A percentile compares a stretch with the other conserved stretches of the same genome.
Conservation (phyloP, 768 basidiomycete genomes). For the Suillus decipiens region DNA sequence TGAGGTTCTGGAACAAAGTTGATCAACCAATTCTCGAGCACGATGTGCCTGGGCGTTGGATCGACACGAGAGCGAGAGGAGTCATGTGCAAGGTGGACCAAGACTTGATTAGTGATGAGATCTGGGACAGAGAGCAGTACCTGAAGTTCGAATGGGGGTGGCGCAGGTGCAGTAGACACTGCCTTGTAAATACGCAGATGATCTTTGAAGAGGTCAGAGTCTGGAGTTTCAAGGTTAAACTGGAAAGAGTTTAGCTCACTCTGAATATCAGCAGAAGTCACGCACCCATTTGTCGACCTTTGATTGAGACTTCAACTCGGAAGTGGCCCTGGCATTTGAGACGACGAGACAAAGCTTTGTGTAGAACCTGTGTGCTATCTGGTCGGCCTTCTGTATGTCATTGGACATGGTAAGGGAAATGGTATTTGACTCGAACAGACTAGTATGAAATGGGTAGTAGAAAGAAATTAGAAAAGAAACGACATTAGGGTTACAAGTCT, state of each 20-base stretch:
- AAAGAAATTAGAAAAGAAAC: slow-evolving; percentile 26
- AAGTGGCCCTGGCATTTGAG: slow-evolving; percentile 69
- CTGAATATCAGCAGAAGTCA: slow-evolving; percentile 9
- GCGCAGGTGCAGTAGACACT: slow-evolving; percentile 44
- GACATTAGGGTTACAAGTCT: slow-evolving; percentile 34
- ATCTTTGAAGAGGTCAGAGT: slow-evolving; percentile 67
- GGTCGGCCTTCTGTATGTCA: slow-evolving; percentile 72
- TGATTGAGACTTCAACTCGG: slow-evolving; percentile 40
- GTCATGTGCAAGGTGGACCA: slow-evolving; percentile 64
- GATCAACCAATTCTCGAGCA: slow-evolving; percentile 74
- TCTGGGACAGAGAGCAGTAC: slow-evolving; percentile 74
- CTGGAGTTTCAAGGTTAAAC: slow-evolving; percentile 84
- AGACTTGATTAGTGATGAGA: slow-evolving; percentile 65
- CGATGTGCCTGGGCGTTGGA: slow-evolving; percentile 65
- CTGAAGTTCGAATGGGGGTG: slow-evolving; percentile 61
- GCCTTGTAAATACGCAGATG: slow-evolving; percentile 60
- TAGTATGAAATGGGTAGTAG: slow-evolving; percentile 24
- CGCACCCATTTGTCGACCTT: slow-evolving; percentile 85
- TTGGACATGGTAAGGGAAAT: slow-evolving; percentile 46
- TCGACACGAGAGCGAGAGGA: slow-evolving; percentile 64
- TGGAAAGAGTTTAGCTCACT: slow-evolving; percentile 27
- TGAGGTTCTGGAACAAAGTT: slow-evolving; percentile 35
- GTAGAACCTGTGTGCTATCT: slow-evolving; percentile 83
- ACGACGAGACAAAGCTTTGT: slow-evolving; percentile 79
- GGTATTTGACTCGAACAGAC: slow-evolving; percentile 18